Evolutionary conservation across 805 yeast species (phyloP).

Genomic region (Nakazawaea pomicola): DNA sequence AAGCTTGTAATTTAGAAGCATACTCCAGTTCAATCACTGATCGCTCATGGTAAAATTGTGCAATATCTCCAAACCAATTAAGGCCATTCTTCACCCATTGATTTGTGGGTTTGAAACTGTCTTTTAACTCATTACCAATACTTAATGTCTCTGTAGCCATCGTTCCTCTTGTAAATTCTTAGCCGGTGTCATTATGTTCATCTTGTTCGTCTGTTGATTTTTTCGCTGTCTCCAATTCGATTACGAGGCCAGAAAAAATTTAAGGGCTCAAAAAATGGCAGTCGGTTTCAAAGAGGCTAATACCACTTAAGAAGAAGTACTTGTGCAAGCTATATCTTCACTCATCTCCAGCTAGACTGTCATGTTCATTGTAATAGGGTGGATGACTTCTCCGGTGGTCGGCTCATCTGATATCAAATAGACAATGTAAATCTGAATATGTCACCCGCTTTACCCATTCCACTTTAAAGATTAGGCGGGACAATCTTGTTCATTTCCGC

Average conservation of each 20-base stretch:
- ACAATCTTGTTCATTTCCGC: too few relatives aligned
- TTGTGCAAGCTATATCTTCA: too few relatives aligned
- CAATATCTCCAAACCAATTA: slow-evolving; percentile 73
- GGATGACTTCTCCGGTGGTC: too few relatives aligned
- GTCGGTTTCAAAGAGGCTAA: too few relatives aligned
- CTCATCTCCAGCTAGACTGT: too few relatives aligned
- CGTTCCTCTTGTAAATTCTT: too few relatives aligned
- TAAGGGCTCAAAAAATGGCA: too few relatives aligned
- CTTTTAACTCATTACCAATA: slow-evolving; percentile 74
- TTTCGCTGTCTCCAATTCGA: too few relatives aligned
- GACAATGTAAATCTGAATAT: not conserved
- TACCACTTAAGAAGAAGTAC: too few relatives aligned
- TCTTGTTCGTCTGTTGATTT: not conserved
- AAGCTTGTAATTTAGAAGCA: slow-evolving; percentile 54
- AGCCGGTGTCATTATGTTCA: not conserved
- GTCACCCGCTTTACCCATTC: not conserved
- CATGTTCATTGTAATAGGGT: too few relatives aligned
- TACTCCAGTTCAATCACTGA: slow-evolving; percentile 82
- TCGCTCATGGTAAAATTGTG: slow-evolving; percentile 78
- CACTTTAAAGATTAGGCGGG: too few relatives aligned
- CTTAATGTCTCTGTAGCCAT: slow-evolving; percentile 20
- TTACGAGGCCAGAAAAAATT: too few relatives aligned
- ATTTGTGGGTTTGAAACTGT: slow-evolving; percentile 70
- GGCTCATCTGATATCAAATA: slow-evolving; percentile 8
- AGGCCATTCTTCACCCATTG: slow-evolving; percentile 77